Evolutionary conservation across 352 stramenopile genomes (phyloP).

Genomic region (Phytophthora ohioensis): DNA sequence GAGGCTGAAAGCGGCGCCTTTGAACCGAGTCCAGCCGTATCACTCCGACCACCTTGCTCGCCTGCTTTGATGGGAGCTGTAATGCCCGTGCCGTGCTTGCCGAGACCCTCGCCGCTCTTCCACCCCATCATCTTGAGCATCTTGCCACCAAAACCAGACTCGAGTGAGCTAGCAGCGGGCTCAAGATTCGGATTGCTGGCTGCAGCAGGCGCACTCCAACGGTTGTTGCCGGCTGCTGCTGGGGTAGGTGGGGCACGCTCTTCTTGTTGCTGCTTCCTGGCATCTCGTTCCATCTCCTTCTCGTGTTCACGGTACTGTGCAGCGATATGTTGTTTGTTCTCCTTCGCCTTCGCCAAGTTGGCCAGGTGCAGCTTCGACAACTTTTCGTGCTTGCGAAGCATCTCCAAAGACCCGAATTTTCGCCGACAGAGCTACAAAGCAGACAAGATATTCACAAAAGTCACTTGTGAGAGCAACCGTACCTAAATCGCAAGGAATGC

Average conservation of each 20-base stretch:
- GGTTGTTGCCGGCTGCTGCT: not conserved
- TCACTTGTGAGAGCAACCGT: not conserved
- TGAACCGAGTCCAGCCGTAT: constrained; percentile 64
- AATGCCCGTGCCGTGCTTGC: constrained; percentile 84
- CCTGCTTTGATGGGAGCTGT: constrained; percentile 67
- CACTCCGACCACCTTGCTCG: constrained; percentile 43
- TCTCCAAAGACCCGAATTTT: constrained; percentile 81
- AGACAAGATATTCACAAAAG: constrained; percentile 5
- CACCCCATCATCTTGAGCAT: constrained; percentile 92
- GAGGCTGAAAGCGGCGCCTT: constrained; percentile 40
- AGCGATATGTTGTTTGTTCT: constrained; percentile 72
- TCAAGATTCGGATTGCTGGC: constrained; percentile 3
- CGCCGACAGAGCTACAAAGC: constrained; percentile 72
- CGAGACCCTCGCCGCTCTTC: constrained; percentile 84
- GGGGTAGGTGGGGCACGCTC: constrained; percentile 8
- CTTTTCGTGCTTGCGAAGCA: constrained; percentile 82
- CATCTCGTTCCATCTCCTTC: constrained; percentile 46
- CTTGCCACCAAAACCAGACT: constrained; percentile 80
- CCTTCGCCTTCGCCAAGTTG: constrained; percentile 81
- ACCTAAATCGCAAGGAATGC: not conserved
- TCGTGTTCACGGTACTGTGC: constrained; percentile 72
- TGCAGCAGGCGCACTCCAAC: constrained; percentile 7
- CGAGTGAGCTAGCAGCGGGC: constrained; percentile 38
- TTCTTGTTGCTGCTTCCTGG: constrained; percentile 45
- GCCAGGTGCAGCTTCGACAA: constrained; percentile 78